Conservation (phyloP, 139 green algal genomes). For the Micromonas pusilla region DNA sequence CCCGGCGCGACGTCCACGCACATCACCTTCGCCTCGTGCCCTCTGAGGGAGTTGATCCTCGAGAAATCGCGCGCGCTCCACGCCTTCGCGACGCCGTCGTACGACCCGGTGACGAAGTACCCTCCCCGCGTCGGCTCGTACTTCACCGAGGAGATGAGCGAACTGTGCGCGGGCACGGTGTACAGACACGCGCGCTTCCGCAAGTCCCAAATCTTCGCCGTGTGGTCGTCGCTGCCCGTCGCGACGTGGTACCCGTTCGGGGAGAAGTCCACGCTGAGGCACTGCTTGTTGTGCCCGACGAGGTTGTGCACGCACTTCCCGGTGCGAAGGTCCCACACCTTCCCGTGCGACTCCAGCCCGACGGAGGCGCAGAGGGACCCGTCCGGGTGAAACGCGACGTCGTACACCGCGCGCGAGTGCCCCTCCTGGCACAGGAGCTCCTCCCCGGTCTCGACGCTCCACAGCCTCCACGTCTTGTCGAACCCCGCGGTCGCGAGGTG, state of each 20-base stretch:
- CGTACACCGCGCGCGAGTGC: conserved; percentile 84
- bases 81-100: conserved; percentile 33
- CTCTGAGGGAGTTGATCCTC: conserved; percentile 65
- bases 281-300: conserved; percentile 79
- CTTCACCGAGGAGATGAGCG: conserved; percentile 27
- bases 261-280: conserved; percentile 78
- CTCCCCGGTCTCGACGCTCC: conserved; percentile 74
- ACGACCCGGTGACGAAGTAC: not conserved
- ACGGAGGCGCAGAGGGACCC: conserved; percentile 63
- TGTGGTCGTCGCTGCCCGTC: conserved; percentile 74
- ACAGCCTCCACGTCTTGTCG: conserved; percentile 93
- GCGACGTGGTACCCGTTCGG: conserved; percentile 70
- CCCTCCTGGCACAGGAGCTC: conserved; percentile 94
- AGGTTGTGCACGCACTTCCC: conserved; percentile 72
- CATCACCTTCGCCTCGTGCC: conserved; percentile 92
- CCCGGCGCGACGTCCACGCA: conserved; percentile 60
- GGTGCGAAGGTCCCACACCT: conserved; percentile 84
- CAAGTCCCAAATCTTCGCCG: conserved; percentile 80
- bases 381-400: conserved; percentile 82
- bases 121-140: conserved; percentile 46
- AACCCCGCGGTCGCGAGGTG: conserved; percentile 68
- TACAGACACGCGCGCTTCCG: conserved; percentile 59
- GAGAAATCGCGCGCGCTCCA: conserved; percentile 55
- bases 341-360: conserved; percentile 71
- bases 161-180: conserved; percentile 50